Percentiles rank a stretch among this genome's conserved stretches.
These are phyloP conservation scores for Penicillium desertorum DNA, from an alignment of 495 filamentous ascomycete genomes.

Conservation along the genomic window DNA sequence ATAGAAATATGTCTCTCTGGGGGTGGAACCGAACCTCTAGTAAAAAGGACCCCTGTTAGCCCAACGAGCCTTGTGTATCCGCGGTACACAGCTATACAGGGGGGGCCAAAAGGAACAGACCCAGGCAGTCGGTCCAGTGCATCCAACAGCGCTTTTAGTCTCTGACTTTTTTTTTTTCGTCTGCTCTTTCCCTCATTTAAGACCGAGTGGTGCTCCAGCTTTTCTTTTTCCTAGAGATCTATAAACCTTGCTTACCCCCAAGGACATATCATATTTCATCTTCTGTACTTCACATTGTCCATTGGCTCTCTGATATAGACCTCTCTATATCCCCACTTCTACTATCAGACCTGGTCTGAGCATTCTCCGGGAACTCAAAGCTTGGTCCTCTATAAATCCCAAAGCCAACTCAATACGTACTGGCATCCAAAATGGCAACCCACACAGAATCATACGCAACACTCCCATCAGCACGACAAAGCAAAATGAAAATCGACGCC, in stretches of 20 bases:
- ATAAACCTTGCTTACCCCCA: constrained; percentile 24
- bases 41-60: constrained; percentile 20
- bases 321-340: constrained; percentile 5
- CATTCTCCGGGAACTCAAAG: neutral
- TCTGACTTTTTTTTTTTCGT: constrained; percentile 15
- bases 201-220: constrained; percentile 23
- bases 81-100: constrained; percentile 28
- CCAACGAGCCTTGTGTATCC: constrained; percentile 29
- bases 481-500: constrained; percentile 44
- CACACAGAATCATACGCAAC: constrained; percentile 23
- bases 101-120: constrained; percentile 30
- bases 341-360: constrained; percentile 9
- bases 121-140: constrained; percentile 23
- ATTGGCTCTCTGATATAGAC: constrained; percentile 11
- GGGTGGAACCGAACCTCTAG: constrained; percentile 18
- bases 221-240: constrained; percentile 23
- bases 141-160: constrained; percentile 28
- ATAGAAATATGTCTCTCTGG: constrained; percentile 7
- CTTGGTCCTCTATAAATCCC: neutral
- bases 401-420: neutral
- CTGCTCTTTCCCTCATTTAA: constrained; percentile 23
- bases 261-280: constrained; percentile 11
- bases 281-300: constrained; percentile 7
- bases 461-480: constrained; percentile 31
- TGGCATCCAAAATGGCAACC: constrained; percentile 13